Evolutionary conservation across 2,329 filamentous ascomycete species (phyloP).

Genomic region (Colletotrichum sp.): DNA sequence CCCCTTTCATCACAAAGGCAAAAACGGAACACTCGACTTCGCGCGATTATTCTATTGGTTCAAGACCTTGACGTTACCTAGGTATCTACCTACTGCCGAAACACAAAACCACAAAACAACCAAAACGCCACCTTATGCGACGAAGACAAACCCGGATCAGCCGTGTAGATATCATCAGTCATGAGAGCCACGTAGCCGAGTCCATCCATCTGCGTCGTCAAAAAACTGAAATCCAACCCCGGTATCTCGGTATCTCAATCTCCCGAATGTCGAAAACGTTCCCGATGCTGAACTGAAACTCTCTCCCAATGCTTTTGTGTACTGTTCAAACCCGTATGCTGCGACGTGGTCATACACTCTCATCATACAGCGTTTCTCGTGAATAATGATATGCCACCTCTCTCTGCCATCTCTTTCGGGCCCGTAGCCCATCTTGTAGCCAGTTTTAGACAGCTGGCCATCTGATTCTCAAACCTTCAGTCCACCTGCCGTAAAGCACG

Average conservation of each 20-base stretch:
- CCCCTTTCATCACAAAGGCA: background rate
- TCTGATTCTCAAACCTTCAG: slow-evolving; percentile 76
- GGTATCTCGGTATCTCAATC: background rate
- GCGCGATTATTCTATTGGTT: background rate
- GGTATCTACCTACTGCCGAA: slow-evolving; percentile 16
- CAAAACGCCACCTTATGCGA: slow-evolving; percentile 15
- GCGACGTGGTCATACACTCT: slow-evolving; percentile 20
- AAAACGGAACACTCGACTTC: background rate
- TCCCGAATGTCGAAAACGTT: background rate
- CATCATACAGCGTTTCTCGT: slow-evolving; percentile 22
- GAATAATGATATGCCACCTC: slow-evolving; percentile 1
- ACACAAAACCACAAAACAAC: background rate
- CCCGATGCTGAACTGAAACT: background rate
- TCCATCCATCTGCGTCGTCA: background rate
- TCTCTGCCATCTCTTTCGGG: background rate
- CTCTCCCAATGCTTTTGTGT: slow-evolving; percentile 20
- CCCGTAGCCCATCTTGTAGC: background rate
- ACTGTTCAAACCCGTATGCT: slow-evolving; percentile 20
- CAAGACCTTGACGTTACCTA: slow-evolving; percentile 13
- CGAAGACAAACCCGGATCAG: slow-evolving; percentile 3
- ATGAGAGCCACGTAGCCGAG: slow-evolving; percentile 10
- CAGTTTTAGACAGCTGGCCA: slow-evolving; percentile 59
- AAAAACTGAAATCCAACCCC: slow-evolving; percentile 1
- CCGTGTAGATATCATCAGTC: slow-evolving; percentile 19
- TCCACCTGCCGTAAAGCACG: slow-evolving; percentile 90